Evolutionary conservation across 2,329 filamentous ascomycete species (phyloP).

Genomic region (Trichoderma afroharzianum): DNA sequence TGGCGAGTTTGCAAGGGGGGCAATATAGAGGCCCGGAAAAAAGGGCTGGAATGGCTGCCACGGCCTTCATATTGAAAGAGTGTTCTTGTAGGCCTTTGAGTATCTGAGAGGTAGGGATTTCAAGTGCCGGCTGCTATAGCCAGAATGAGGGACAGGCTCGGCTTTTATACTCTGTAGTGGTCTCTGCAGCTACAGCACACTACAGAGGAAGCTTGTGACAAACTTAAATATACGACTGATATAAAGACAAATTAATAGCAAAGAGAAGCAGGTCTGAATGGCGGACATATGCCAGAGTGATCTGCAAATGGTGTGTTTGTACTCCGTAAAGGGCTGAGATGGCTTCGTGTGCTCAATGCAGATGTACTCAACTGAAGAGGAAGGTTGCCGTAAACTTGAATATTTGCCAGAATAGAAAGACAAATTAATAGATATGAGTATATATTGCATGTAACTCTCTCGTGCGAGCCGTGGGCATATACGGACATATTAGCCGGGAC

Average conservation of each 20-base stretch:
- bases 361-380: neutral
- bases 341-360: neutral
- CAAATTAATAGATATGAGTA: neutral
- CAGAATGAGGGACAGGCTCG: neutral
- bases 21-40: neutral
- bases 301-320: neutral
- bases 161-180: neutral
- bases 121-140: neutral
- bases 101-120: neutral
- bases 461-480: neutral
- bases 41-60: neutral
- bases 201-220: neutral
- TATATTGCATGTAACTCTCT: neutral
- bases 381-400: neutral
- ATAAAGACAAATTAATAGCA: neutral
- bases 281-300: neutral
- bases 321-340: neutral
- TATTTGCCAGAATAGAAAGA: neutral
- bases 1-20: neutral
- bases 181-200: neutral
- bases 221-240: neutral
- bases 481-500: neutral
- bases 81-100: neutral
- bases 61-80: neutral
- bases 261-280: neutral